A percentile compares a stretch with the other conserved stretches of the same genome.
These are phyloP conservation scores for Termitomyces sp. DNA, from an alignment of 768 basidiomycete species.

Conservation along the genomic window DNA sequence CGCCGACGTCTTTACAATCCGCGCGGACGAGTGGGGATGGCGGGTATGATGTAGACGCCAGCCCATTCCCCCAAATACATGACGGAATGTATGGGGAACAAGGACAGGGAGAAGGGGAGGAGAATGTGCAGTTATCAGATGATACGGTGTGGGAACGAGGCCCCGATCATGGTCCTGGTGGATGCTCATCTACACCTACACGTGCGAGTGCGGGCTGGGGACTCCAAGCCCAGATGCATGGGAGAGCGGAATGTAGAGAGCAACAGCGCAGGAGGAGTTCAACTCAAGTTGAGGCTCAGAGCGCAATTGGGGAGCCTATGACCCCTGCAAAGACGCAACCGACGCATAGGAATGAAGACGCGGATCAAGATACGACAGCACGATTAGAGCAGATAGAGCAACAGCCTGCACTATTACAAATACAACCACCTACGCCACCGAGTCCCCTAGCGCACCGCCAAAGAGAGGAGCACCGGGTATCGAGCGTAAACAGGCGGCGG, in stretches of 20 bases:
- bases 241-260: background rate
- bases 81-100: background rate
- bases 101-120: background rate
- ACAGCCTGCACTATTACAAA: background rate
- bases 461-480: background rate
- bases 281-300: background rate
- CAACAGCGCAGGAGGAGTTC: background rate
- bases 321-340: background rate
- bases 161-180: background rate
- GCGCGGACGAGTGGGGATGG: background rate
- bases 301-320: background rate
- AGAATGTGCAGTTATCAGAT: background rate
- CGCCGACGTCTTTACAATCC: background rate
- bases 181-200: background rate
- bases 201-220: conserved; percentile 2
- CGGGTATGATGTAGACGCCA: background rate
- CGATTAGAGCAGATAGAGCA: background rate
- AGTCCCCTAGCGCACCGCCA: background rate
- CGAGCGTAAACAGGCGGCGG: conserved; percentile 12
- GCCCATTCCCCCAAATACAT: background rate
- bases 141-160: conserved; percentile 10
- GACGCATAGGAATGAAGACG: background rate
- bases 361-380: background rate
- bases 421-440: background rate
- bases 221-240: background rate